phyloP scores from a whole-genome alignment of 257 asterid species.

The Lycium ferocissimum region DNA sequence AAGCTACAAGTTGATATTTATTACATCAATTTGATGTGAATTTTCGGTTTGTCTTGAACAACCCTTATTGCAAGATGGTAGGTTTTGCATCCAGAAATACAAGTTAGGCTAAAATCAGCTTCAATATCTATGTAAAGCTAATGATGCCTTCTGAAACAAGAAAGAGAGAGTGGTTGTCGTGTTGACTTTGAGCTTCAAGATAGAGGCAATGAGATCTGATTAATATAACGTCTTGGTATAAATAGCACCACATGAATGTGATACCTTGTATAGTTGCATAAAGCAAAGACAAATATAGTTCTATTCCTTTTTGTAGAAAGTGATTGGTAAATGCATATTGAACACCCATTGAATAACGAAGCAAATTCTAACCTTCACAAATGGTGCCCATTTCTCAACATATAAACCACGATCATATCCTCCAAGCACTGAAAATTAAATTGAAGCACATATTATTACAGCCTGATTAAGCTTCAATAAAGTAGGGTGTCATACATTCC shows the following conservation, averaged over 20 bases:
- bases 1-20: neutral
- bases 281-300: neutral
- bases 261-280: neutral
- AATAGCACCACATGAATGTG: neutral
- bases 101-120: neutral
- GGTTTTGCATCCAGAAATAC: neutral
- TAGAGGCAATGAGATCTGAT: conserved; percentile 8
- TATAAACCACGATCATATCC: conserved; percentile 87
- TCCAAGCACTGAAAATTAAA: conserved; percentile 75
- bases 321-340: neutral
- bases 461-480: conserved; percentile 6
- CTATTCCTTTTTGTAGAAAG: neutral
- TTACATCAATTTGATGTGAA: neutral
- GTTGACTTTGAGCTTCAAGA: neutral
- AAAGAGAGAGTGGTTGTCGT: conserved; percentile 9
- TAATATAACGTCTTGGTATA: neutral
- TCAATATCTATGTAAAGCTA: conserved; percentile 5
- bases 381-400: conserved; percentile 94
- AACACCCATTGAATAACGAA: neutral
- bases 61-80: neutral
- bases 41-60: neutral
- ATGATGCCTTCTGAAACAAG: conserved; percentile 6
- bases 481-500: neutral
- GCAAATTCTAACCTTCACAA: conserved; percentile 73
- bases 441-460: neutral